These are phyloP conservation scores for Aureobasidium sp. DNA, from an alignment of 2,329 filamentous ascomycete genomes.

Conservation along the genomic window DNA sequence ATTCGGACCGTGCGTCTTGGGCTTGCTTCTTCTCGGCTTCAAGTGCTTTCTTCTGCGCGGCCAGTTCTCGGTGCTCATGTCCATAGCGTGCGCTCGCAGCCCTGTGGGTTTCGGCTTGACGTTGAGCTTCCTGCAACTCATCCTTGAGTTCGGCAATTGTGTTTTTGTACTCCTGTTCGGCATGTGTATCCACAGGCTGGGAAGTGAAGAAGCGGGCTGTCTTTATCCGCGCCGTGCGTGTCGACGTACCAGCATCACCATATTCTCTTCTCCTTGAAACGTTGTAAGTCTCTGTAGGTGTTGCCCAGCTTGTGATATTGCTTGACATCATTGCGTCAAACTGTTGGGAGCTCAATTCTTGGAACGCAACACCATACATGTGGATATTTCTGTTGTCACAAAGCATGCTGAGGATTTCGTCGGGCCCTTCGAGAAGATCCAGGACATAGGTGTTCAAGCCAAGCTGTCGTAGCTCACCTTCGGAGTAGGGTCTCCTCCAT, in stretches of 20 bases:
- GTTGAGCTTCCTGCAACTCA: slow-evolving; percentile 31
- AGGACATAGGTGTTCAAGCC: slow-evolving; percentile 75
- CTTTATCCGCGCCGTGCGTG: slow-evolving; percentile 52
- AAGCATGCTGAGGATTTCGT: slow-evolving; percentile 77
- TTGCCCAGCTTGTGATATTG: slow-evolving; percentile 59
- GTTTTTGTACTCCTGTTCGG: slow-evolving; percentile 51
- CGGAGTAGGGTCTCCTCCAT: slow-evolving; percentile 47
- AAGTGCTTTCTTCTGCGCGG: slow-evolving; percentile 28
- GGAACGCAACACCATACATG: slow-evolving; percentile 54
- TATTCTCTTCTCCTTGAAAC: slow-evolving; percentile 71
- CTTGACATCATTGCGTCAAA: slow-evolving; percentile 55
- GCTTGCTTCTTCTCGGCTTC: slow-evolving; percentile 56
- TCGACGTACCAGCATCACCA: slow-evolving; percentile 62
- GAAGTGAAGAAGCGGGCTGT: slow-evolving; percentile 65
- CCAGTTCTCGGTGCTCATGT: slow-evolving; percentile 20
- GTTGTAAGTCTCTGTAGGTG: slow-evolving; percentile 53
- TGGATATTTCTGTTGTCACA: slow-evolving; percentile 66
- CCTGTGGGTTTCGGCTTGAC: slow-evolving; percentile 24
- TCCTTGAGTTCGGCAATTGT: slow-evolving; percentile 36
- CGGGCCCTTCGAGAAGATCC: slow-evolving; percentile 72
- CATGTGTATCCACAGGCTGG: slow-evolving; percentile 60
- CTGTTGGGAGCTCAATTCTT: slow-evolving; percentile 56
- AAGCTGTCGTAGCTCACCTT: slow-evolving; percentile 44
- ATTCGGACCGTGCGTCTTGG: slow-evolving; percentile 55
- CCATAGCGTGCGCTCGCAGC: slow-evolving; percentile 16